Evolutionary conservation across 2,329 filamentous ascomycete genomes (phyloP).

Genomic region (Neospermospora avenae): DNA sequence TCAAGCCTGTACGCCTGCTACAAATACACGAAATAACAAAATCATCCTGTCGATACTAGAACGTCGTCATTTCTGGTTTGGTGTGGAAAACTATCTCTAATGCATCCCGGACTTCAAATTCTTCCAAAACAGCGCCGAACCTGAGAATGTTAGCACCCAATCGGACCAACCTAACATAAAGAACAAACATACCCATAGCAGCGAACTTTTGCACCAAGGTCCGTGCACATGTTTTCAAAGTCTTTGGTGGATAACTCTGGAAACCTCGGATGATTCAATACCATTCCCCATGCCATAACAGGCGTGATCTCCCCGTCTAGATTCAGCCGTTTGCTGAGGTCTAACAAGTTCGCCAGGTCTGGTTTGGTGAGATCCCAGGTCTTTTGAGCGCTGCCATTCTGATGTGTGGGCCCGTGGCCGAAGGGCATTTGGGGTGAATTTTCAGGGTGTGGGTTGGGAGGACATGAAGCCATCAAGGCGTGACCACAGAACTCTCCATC

Average conservation of each 20-base stretch:
- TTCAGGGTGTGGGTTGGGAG: constrained; percentile 51
- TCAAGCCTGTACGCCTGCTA: not conserved
- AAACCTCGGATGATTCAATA: constrained; percentile 70
- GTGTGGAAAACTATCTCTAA: constrained; percentile 32
- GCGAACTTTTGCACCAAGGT: constrained; percentile 74
- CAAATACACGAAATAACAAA: not conserved
- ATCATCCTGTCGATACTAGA: constrained; percentile 7
- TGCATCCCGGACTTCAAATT: constrained; percentile 52
- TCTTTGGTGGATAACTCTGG: constrained; percentile 63
- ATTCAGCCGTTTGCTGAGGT: constrained; percentile 78
- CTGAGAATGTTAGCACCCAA: constrained; percentile 37
- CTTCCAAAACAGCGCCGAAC: constrained; percentile 67
- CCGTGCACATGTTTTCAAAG: constrained; percentile 67
- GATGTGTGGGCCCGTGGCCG: constrained; percentile 38
- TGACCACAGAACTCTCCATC: constrained; percentile 78
- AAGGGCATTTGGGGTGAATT: constrained; percentile 51
- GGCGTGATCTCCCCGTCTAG: constrained; percentile 90
- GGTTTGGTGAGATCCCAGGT: constrained; percentile 77
- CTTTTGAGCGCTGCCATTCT: constrained; percentile 40
- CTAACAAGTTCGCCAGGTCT: constrained; percentile 76
- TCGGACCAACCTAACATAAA: not conserved
- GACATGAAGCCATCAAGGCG: constrained; percentile 88
- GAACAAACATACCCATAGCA: constrained; percentile 81
- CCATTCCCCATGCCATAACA: constrained; percentile 88
- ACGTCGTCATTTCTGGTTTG: constrained; percentile 22